Percentiles rank a stretch among this genome's conserved stretches.
These are phyloP conservation scores for Linaria vulgaris DNA, from an alignment of 257 asterid species.

Conservation along the genomic window DNA sequence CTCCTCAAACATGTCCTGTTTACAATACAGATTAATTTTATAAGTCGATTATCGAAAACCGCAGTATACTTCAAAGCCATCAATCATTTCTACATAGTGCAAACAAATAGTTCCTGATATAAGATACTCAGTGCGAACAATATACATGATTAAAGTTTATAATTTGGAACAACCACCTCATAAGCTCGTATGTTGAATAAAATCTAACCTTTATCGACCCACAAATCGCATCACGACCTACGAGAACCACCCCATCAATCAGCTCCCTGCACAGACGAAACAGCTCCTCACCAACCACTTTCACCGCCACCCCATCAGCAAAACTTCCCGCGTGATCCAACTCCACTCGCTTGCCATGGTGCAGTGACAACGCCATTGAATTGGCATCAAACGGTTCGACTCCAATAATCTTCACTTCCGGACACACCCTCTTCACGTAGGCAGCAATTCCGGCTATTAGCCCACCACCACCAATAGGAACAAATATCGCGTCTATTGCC, in stretches of 20 bases:
- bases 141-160: too few relatives aligned
- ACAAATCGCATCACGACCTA: slow-evolving; percentile 69
- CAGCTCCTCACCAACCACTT: slow-evolving; percentile 90
- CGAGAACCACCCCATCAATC: slow-evolving; percentile 78
- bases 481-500: slow-evolving; percentile 79
- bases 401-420: slow-evolving; percentile 82
- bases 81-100: too few relatives aligned
- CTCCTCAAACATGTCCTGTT: slow-evolving; percentile 97
- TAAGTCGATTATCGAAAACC: neutral
- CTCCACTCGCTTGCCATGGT: slow-evolving; percentile 68
- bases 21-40: slow-evolving; percentile 16
- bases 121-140: too few relatives aligned
- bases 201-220: slow-evolving; percentile 96
- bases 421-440: slow-evolving; percentile 80
- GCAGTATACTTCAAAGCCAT: too few relatives aligned
- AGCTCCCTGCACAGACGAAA: slow-evolving; percentile 75
- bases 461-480: slow-evolving; percentile 98
- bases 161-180: too few relatives aligned
- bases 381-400: slow-evolving; percentile 96
- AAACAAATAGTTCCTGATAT: too few relatives aligned
- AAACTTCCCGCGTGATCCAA: slow-evolving; percentile 95
- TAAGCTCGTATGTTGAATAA: too few relatives aligned
- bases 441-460: slow-evolving; percentile 98
- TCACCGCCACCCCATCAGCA: slow-evolving; percentile 98
- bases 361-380: slow-evolving; percentile 89